Evolutionary conservation across 768 basidiomycete genomes (phyloP), one percentile per base, ranked within the genome.

Genomic region (Hydnomerulius pinastri): DNA sequence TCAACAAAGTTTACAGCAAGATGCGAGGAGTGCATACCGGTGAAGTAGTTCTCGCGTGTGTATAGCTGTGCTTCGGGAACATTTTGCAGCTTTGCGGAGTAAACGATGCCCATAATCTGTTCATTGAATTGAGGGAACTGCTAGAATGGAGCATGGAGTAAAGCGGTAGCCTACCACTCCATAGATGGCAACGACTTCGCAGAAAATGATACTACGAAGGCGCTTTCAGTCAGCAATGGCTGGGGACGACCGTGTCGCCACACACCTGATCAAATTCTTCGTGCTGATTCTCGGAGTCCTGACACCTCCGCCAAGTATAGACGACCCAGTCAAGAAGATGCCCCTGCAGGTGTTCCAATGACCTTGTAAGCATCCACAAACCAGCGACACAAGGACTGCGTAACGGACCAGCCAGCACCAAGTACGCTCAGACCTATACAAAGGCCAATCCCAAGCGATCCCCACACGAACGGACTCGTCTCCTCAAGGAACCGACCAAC

Each of bases 131-230:
- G 37, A 46, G 17, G 13, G 11, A 27, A 50, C 42, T 32, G 52
- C 48, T 5, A 11, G 2, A 6, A 36, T 30, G 1, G 8, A 4
- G 23, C 30, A 18, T 4, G 12, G 24, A 23, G 11, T 10, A 11
- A 10, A 24, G 39, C 10, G 9, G 39, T 4, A 15, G 78, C 88
- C 52, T 71, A 94, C 92, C 45, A 92, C 91, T 50, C 90, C 97
- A 73, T 98, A 98, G 64, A 99, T 98, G 51, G 96, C 97, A 24
- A 99, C 95, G 64, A 98, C 97, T 75, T 98, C 96, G 70, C 96
- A 98, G 78, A 98, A 98, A 64, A 99, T 98, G 75, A 98, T 93
- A 59, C 96, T 98, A 6, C 15, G 15, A 35, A 15, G 30, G n/a
- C n/a, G n/a, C n/a, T n/a, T n/a, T n/a, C n/a, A n/a, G n/a, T n/a